Evolutionary conservation across 495 filamentous ascomycete species (phyloP).

Genomic region (Penicillium antarcticum): DNA sequence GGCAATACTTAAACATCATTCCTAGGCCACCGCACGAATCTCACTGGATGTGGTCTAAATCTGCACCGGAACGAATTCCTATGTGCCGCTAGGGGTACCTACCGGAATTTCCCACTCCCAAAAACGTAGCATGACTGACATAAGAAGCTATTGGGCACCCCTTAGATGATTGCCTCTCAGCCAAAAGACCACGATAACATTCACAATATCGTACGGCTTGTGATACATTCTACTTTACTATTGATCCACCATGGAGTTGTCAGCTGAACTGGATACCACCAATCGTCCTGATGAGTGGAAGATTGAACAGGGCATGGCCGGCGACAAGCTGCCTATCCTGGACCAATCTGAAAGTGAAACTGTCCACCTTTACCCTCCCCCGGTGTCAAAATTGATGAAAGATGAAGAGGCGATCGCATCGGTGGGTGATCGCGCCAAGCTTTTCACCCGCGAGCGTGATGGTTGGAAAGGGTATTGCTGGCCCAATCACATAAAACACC

Average conservation of each 20-base stretch:
- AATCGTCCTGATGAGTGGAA: conserved; percentile 52
- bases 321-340: conserved; percentile 42
- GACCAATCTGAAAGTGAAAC: conserved; percentile 39
- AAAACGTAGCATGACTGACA: too few relatives aligned
- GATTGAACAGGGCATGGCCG: conserved; percentile 49
- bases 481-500: not conserved
- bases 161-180: too few relatives aligned
- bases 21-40: too few relatives aligned
- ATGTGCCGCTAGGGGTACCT: too few relatives aligned
- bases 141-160: too few relatives aligned
- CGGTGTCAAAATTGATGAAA: conserved; percentile 21
- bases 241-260: conserved; percentile 5
- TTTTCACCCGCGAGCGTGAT: conserved; percentile 31
- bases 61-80: too few relatives aligned
- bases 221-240: not conserved
- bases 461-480: conserved; percentile 34
- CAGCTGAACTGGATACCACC: conserved; percentile 8
- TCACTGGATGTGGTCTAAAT: too few relatives aligned
- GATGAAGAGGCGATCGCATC: conserved; percentile 32
- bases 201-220: too few relatives aligned
- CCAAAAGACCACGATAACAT: too few relatives aligned
- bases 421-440: conserved; percentile 30
- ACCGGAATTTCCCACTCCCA: too few relatives aligned
- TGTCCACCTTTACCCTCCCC: conserved; percentile 16
- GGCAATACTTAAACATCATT: too few relatives aligned